Percentiles rank a stretch among this genome's conserved stretches.
Evolutionary conservation across 140 eudicot species (phyloP).

Genomic region (Cichorium intybus): DNA sequence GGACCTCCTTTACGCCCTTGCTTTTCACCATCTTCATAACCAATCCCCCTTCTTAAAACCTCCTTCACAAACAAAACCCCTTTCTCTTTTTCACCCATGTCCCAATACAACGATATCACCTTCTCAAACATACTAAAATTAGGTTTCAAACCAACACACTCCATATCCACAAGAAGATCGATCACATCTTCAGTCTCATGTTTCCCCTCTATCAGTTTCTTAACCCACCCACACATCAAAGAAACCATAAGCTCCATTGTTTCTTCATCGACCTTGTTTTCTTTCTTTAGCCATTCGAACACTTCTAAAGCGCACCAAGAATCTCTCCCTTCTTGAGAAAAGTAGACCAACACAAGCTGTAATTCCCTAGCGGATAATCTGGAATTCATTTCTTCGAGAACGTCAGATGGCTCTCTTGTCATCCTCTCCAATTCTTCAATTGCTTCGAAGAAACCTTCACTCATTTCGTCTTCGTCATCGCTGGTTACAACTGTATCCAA

Average conservation of each 20-base stretch:
- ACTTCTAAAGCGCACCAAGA: constrained; percentile 97
- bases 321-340: constrained; percentile 93
- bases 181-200: constrained; percentile 67
- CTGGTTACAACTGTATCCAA: constrained; percentile 57
- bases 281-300: constrained; percentile 89
- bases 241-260: constrained; percentile 96
- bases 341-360: constrained; percentile 88
- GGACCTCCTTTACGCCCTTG: constrained; percentile 71
- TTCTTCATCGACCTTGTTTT: constrained; percentile 88
- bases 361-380: constrained; percentile 66
- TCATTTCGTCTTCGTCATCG: constrained; percentile 71
- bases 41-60: constrained; percentile 68
- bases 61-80: constrained; percentile 69
- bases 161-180: constrained; percentile 88
- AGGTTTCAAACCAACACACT: constrained; percentile 86
- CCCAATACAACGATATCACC: constrained; percentile 90
- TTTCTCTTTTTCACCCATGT: constrained; percentile 51
- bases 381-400: constrained; percentile 85
- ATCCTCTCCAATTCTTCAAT: constrained; percentile 87
- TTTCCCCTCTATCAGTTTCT: constrained; percentile 65
- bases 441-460: constrained; percentile 84
- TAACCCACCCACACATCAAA: constrained; percentile 90
- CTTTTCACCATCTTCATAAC: constrained; percentile 37
- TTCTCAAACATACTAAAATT: constrained; percentile 91
- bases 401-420: constrained; percentile 87